Evolutionary conservation across 495 filamentous ascomycete genomes (phyloP).

Genomic region (Parmelia sp.): DNA sequence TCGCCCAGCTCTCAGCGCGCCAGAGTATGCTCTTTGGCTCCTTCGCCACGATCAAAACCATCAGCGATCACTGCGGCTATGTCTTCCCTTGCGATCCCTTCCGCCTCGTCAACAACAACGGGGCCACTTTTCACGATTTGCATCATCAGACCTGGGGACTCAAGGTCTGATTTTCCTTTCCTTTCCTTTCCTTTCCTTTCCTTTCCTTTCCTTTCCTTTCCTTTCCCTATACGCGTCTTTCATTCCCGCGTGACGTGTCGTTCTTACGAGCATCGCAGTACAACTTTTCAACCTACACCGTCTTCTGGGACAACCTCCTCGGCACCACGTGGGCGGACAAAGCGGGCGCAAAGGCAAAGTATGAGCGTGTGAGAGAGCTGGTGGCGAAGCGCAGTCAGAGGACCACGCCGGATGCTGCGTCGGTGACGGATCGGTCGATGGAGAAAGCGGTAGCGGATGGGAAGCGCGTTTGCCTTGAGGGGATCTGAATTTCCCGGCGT

Average conservation of each 20-base stretch:
- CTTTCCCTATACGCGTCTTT: too few species aligned
- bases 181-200: neutral
- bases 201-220: too few species aligned
- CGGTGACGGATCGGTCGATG: neutral
- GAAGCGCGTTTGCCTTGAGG: too few species aligned
- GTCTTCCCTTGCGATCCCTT: constrained; percentile 91
- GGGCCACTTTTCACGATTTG: constrained; percentile 92
- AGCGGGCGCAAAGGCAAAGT: constrained; percentile 40
- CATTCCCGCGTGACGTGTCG: neutral
- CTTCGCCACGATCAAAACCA: constrained; percentile 82
- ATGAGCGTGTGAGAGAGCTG: constrained; percentile 30
- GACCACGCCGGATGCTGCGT: neutral
- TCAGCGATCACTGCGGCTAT: constrained; percentile 96
- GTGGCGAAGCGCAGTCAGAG: neutral
- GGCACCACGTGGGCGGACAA: constrained; percentile 49
- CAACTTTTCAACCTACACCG: constrained; percentile 68
- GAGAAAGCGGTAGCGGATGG: constrained; percentile 8
- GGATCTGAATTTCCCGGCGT: too few species aligned
- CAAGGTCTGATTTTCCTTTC: constrained; percentile 46
- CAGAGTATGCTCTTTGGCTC: constrained; percentile 84
- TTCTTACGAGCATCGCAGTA: constrained; percentile 25
- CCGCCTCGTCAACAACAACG: constrained; percentile 84
- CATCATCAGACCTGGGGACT: constrained; percentile 99
- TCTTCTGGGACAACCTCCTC: constrained; percentile 46
- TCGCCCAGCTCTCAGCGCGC: constrained; percentile 66